These are phyloP conservation scores for Entomortierella lignicola DNA, from an alignment of 192 early-diverging fungal species.

Conservation along the genomic window DNA sequence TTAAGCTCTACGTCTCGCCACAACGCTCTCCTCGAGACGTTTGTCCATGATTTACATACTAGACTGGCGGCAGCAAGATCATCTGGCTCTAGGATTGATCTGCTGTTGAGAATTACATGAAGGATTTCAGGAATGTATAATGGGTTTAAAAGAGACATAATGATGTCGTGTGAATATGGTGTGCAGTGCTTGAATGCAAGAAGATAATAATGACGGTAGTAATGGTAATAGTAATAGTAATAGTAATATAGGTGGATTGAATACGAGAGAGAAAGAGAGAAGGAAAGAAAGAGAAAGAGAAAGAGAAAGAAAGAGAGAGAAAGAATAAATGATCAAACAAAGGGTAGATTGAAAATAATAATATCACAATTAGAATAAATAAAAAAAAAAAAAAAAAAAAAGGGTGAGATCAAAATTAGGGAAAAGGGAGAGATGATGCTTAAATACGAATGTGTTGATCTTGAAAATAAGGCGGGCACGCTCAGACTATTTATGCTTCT, in stretches of 20 bases:
- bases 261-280: background rate
- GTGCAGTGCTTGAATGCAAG: background rate
- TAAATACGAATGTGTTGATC: no score
- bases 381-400: no score
- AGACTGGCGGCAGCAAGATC: conserved; percentile 21
- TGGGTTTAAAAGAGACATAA: background rate
- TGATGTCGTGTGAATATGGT: no score
- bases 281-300: conserved; percentile 59
- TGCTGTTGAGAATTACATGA: conserved; percentile 9
- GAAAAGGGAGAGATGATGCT: no score
- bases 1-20: conserved; percentile 34
- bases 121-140: conserved; percentile 36
- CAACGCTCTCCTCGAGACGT: conserved; percentile 6
- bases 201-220: conserved; percentile 1
- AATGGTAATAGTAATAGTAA: no score
- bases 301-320: background rate
- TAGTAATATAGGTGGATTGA: no score
- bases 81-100: background rate
- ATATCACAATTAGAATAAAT: no score
- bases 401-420: no score
- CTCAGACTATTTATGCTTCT: no score
- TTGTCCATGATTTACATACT: conserved; percentile 19
- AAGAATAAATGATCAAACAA: background rate
- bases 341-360: background rate
- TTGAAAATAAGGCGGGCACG: no score